Evolutionary conservation across 2,329 filamentous ascomycete genomes (phyloP), one percentile per base, ranked within the genome.

Genomic region (Pezicula rhizophila): DNA sequence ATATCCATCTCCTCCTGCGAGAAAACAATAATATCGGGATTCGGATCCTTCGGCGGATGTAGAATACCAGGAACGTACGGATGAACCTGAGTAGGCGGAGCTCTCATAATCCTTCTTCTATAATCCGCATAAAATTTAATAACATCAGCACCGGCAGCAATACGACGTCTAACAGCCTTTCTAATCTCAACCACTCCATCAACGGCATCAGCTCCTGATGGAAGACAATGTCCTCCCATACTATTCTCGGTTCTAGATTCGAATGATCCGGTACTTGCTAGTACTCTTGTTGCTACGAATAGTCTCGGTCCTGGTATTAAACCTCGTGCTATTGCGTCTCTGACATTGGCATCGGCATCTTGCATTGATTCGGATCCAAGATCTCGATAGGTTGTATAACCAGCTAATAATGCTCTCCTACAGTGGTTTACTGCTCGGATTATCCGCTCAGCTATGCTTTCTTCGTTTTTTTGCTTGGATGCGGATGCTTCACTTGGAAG

Each of bases 371-470:
- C 77, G 3, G 75, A 76, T 12, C 77, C 76, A 1, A 80, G 68
- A 58, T 80, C 77, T 8, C 77, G 68, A 60, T 79, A 79, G 2
- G 77, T 80, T 0, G 77, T 83, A 65, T 76, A 82, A 6, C 79
- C 79, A 0, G 78, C 76, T 17, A 76, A 63, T 8, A 83, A 66
- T 1, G 75, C 78, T 0, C 69, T 67, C 40, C 73, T 73, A 51
- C 70, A 71, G 52, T 79, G 73, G 51, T 79, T 76, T 7, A 73
- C 72, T 0, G 74, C 73, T 15, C 79, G 73, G 42, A 82, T 70
- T 20, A 74, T 68, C 18, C 78, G 68, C 57, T 83, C 79, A 7
- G 79, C 70, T n/a, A 77, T 61, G 48, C 75, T 77, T 55, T 81
- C 77, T 52, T 82, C 77, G 33, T 78, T 73, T 63, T 79, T 76